These are phyloP conservation scores for Cytospora leucostoma DNA, from an alignment of 2,329 filamentous ascomycete species.

Conservation along the genomic window DNA sequence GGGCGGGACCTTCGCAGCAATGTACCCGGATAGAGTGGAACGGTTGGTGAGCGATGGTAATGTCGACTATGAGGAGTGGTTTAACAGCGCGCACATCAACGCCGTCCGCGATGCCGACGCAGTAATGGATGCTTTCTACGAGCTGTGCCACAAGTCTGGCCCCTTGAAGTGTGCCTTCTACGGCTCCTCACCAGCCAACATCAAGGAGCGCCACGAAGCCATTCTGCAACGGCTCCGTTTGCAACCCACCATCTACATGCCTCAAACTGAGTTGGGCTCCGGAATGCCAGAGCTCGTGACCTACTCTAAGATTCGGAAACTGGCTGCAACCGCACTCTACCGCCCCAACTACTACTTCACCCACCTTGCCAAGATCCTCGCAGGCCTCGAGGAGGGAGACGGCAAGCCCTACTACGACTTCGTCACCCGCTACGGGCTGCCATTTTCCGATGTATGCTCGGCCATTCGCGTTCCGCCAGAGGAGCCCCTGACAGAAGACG, in stretches of 20 bases:
- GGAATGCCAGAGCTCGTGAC: conserved; percentile 52
- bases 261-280: conserved; percentile 36
- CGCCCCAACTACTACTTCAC: conserved; percentile 46
- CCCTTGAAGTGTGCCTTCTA: conserved; percentile 50
- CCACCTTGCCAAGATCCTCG: conserved; percentile 46
- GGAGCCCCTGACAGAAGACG: conserved; percentile 35
- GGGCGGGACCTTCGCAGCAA: conserved; percentile 52
- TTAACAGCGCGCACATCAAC: conserved; percentile 45
- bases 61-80: conserved; percentile 58
- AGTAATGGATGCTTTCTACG: conserved; percentile 54
- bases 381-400: conserved; percentile 46
- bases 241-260: conserved; percentile 46
- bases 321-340: conserved; percentile 48
- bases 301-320: conserved; percentile 48
- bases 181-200: conserved; percentile 39
- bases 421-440: conserved; percentile 28
- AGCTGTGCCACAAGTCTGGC: conserved; percentile 54
- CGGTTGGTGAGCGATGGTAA: conserved; percentile 54
- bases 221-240: conserved; percentile 46
- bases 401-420: conserved; percentile 46
- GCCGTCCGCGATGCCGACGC: conserved; percentile 57
- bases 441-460: conserved; percentile 35
- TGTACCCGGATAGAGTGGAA: conserved; percentile 54
- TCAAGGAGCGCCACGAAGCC: conserved; percentile 41
- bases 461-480: conserved; percentile 37